Evolutionary conservation across 352 stramenopile genomes (phyloP).

Genomic region (Elongisporangium prolatum): DNA sequence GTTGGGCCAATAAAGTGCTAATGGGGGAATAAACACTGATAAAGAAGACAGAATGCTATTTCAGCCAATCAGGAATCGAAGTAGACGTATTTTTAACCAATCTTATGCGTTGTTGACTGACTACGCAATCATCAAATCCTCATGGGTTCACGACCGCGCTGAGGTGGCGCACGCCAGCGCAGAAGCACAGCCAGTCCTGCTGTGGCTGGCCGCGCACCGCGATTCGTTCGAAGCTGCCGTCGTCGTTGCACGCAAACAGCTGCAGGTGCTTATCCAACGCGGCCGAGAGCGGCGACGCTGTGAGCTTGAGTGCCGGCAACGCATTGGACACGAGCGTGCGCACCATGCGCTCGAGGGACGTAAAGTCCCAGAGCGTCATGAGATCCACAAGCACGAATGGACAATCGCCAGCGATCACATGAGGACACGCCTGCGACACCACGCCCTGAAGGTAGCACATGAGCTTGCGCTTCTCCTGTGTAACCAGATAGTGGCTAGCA

Average conservation of each 20-base stretch:
- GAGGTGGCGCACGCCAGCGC: slow-evolving; percentile 57
- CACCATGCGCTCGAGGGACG: slow-evolving; percentile 31
- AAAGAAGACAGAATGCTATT: too few relatives aligned
- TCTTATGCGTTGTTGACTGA: too few relatives aligned
- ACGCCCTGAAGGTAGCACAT: slow-evolving; percentile 48
- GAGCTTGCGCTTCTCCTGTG: slow-evolving; percentile 60
- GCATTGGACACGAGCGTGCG: slow-evolving; percentile 24
- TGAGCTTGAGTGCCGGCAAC: slow-evolving; percentile 4
- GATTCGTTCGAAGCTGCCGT: slow-evolving; percentile 20
- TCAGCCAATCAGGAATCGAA: too few relatives aligned
- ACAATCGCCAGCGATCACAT: slow-evolving; percentile 3
- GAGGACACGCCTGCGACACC: background rate
- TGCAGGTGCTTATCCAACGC: too few relatives aligned
- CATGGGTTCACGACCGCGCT: slow-evolving; percentile 18
- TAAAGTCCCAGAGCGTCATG: slow-evolving; percentile 33
- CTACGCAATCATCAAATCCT: too few relatives aligned
- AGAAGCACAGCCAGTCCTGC: slow-evolving; percentile 64
- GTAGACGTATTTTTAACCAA: too few relatives aligned
- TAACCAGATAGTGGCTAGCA: slow-evolving; percentile 44
- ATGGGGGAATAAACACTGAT: too few relatives aligned
- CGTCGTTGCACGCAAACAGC: too few relatives aligned
- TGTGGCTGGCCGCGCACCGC: slow-evolving; percentile 16
- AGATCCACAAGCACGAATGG: slow-evolving; percentile 42
- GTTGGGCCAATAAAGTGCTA: too few relatives aligned
- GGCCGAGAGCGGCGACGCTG: too few relatives aligned